A percentile compares a stretch with the other conserved stretches of the same genome.
These are phyloP conservation scores for Solanum sejunctum DNA, from an alignment of 257 asterid genomes.

Conservation along the genomic window DNA sequence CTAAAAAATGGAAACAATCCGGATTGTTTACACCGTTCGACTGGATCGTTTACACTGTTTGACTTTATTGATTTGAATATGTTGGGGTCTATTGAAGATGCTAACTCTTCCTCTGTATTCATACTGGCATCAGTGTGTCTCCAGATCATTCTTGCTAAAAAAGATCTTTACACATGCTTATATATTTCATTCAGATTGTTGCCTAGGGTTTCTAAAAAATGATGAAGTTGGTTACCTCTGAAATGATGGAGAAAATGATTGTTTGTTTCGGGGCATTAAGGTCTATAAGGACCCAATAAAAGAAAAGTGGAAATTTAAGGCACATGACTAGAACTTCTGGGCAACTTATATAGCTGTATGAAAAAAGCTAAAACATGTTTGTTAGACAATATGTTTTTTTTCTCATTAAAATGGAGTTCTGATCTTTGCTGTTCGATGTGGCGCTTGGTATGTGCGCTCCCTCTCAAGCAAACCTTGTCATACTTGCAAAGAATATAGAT, in stretches of 20 bases:
- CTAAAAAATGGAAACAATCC: background rate
- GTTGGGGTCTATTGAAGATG: background rate
- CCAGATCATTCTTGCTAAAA: background rate
- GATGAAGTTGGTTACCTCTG: background rate
- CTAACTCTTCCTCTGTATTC: background rate
- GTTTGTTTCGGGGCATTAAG: background rate
- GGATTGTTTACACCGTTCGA: background rate
- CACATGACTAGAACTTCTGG: background rate
- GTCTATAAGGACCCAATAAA: background rate
- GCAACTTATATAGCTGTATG: background rate
- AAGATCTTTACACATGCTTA: background rate
- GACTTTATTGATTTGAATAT: background rate
- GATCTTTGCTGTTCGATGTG: background rate
- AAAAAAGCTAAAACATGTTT: background rate
- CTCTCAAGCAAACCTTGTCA: background rate
- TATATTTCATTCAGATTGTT: background rate
- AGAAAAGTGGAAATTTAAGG: background rate
- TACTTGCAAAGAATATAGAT: background rate
- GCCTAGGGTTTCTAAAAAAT: background rate
- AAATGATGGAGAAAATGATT: background rate
- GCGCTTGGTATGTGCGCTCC: background rate
- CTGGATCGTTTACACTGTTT: background rate
- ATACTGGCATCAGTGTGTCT: background rate
- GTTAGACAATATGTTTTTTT: background rate
- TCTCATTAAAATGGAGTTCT: background rate